Evolutionary conservation across 2,329 filamentous ascomycete species (phyloP), one percentile per base, ranked within the genome.

Genomic region (Aspergillus persii): DNA sequence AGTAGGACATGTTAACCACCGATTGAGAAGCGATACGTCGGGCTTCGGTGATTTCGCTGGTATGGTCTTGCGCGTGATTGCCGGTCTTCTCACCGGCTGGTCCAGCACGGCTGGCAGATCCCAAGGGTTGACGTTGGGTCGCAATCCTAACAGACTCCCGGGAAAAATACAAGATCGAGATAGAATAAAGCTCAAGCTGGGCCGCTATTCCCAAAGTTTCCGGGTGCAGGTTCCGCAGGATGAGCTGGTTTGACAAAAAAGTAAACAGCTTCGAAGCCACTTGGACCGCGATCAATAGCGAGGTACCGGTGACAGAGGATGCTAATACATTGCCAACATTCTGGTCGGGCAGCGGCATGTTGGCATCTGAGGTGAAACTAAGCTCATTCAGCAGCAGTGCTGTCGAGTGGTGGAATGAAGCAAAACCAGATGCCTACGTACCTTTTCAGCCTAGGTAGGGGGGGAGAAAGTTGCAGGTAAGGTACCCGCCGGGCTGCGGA

Each of bases 81-180:
- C 36, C 15, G 15, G 12, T 15, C 36, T 41, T 15, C 36, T 41
- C 36, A 15, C 5, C n/a, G 12, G n/a, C 36, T 12, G 36, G 4
- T 12, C 36, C 33, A 63, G 54, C 53, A 56, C 12, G 18, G 33
- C 50, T 51, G 31, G 26, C 49, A 46, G 62, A 64, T n/a, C 76
- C 71, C n/a, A 75, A 66, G 12, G 80, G 78, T 66, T 93, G 90
- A 54, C 95, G 84, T 76, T 98, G 94, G 39, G 96, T 86, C 29
- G 94, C 92, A n/a, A 96, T 89, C 15, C 95, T 89, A 52, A 98
- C 79, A 69, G 90, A 94, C 77, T 99, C 95, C 44, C 95, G 85
- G 0, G 95, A 90, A 70, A 99, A 98, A 76, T 96, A 97, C 0
- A 99, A 83, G n/a, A 96, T 88, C 0, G 92, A 92, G 49, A 96